These are phyloP conservation scores for Yamadazyma diospyri DNA, from an alignment of 1,139 yeast species.

Conservation along the genomic window DNA sequence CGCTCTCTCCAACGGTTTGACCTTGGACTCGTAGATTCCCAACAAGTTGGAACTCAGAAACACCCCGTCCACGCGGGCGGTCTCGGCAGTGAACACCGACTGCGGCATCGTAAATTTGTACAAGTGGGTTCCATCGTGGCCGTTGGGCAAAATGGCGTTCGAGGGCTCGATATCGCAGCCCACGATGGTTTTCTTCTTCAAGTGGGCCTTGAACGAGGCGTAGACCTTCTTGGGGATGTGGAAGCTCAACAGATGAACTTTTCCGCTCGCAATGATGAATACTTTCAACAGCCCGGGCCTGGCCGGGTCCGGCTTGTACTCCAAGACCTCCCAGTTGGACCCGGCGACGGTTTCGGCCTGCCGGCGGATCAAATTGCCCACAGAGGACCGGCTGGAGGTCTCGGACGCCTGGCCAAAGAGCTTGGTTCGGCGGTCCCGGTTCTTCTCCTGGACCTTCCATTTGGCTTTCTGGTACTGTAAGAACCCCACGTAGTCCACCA, in stretches of 20 bases:
- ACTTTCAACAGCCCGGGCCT: conserved; percentile 78
- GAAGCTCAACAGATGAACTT: conserved; percentile 69
- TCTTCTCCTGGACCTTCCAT: conserved; percentile 76
- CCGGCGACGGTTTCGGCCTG: conserved; percentile 80
- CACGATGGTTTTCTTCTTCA: conserved; percentile 43
- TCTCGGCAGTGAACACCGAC: conserved; percentile 52
- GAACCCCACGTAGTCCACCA: conserved; percentile 73
- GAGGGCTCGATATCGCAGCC: conserved; percentile 61
- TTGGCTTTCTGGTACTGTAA: conserved; percentile 75
- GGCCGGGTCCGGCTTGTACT: conserved; percentile 55
- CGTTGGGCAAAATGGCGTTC: conserved; percentile 65
- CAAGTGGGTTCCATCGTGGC: conserved; percentile 53
- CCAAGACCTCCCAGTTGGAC: conserved; percentile 80
- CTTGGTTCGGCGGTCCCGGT: conserved; percentile 67
- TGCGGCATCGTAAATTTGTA: conserved; percentile 72
- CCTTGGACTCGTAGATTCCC: conserved; percentile 76
- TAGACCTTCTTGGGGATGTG: conserved; percentile 73
- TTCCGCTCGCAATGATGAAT: conserved; percentile 63
- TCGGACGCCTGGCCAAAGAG: conserved; percentile 69
- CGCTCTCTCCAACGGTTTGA: conserved; percentile 68
- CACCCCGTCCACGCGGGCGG: conserved; percentile 56
- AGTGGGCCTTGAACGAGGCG: conserved; percentile 58
- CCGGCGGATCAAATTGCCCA: conserved; percentile 66
- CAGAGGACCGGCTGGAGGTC: conserved; percentile 45
- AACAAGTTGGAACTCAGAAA: conserved; percentile 60